Evolutionary conservation across 2,329 filamentous ascomycete genomes (phyloP), one percentile per base, ranked within the genome.

Genomic region (Ophiocordyceps polyrhachis-furcata): DNA sequence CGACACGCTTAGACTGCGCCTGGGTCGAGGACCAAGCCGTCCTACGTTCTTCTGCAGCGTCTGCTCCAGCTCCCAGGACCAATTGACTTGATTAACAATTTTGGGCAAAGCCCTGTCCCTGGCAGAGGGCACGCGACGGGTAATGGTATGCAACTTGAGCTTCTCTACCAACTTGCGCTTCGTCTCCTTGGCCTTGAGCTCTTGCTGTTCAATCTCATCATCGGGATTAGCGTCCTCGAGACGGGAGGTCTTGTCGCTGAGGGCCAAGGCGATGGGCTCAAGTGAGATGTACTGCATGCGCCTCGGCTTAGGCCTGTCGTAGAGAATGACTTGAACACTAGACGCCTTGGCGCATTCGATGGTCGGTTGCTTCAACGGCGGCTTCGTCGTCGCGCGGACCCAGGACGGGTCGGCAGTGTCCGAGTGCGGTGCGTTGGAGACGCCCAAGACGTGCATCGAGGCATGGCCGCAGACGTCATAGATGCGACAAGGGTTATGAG

Each of bases 251-350:
- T 89, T 86, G 56, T 89, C 83, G 2, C 74, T 83, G 14, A 98
- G 67, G 0, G 87, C 87, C 40, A 98, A 70, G 1, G 87, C 81
- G 44, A 98, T 96, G 0, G 91, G 89, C 25, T 78, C 75, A 19
- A 95, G 68, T 1, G 91, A 98, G 53, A 96, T 81, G 61, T 96
- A 98, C 62, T 98, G 89, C 91, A 98, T 96, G 45, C 79, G 76
- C 29, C 73, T 78, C 0, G 91, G 89, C 46, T 82, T 74, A 1
- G 91, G 91, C 42, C 88, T 73, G 54, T 94, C 79, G 61, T 93
- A 98, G 46, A 93, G 70, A 47, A 96, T 83, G 41, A 95, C 74
- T 58, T 98, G 91, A 41, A 93, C 76, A 41, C 79, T 85, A 19
- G 82, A 70, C 5, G 77, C 76, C 49, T 74, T 73, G 42, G 79